Conservation (phyloP, 305 asterid species). For the Fraxinus latifolia region DNA sequence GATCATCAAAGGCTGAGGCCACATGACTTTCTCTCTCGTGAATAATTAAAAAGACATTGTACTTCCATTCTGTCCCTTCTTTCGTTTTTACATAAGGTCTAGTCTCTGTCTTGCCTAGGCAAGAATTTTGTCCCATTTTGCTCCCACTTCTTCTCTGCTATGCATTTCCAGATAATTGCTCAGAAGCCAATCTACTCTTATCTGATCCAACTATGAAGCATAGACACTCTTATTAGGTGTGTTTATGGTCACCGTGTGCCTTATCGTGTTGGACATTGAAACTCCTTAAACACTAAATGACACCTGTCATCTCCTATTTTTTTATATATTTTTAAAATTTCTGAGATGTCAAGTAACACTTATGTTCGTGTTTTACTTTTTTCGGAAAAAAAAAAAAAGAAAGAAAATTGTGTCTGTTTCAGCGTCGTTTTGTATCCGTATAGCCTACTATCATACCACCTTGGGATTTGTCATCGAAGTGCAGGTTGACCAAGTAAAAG, state of each 20-base stretch:
- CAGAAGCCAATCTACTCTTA: conserved; percentile 6
- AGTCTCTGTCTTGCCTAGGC: conserved; percentile 26
- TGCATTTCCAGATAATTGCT: neutral
- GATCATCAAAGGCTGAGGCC: neutral
- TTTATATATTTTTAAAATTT: neutral
- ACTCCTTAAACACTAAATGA: neutral
- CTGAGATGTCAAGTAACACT: neutral
- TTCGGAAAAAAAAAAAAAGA: too few species aligned
- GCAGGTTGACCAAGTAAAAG: conserved; percentile 10
- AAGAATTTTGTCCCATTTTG: conserved; percentile 20
- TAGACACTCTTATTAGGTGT: neutral
- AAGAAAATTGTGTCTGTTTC: neutral
- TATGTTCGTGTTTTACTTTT: neutral
- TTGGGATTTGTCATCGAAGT: neutral
- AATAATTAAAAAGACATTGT: neutral
- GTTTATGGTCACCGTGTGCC: neutral
- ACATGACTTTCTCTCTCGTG: neutral
- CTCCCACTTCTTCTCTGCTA: conserved; percentile 11
- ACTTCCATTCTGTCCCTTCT: conserved; percentile 23
- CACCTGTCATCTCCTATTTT: neutral
- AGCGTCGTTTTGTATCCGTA: neutral
- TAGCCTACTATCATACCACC: neutral
- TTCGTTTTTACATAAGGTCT: conserved; percentile 27
- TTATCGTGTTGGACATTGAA: neutral
- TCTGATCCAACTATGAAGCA: conserved; percentile 2